Evolutionary conservation across 1,284 basidiomycete genomes (phyloP).

Genomic region (Cryptococcus wingfieldii): DNA sequence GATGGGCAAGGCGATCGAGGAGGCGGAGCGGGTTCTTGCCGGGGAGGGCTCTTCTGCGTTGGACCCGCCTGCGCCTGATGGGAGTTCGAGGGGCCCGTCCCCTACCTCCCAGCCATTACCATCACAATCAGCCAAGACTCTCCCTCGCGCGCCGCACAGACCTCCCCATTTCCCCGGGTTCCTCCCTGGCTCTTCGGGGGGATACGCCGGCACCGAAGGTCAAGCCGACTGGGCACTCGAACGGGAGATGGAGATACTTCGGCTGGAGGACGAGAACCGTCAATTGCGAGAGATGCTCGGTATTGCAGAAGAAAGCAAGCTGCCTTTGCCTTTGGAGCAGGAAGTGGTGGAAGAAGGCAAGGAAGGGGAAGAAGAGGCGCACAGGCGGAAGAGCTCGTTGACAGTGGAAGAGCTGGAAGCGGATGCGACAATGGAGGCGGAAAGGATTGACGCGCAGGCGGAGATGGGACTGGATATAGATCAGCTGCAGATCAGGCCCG

Average conservation of each 20-base stretch:
- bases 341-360: constrained; percentile 8
- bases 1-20: constrained; percentile 4
- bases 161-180: constrained; percentile 32
- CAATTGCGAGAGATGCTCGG: constrained; percentile 66
- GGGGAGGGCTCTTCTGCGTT: not conserved
- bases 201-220: constrained; percentile 44
- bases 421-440: constrained; percentile 36
- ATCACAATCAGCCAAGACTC: constrained; percentile 2
- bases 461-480: not conserved
- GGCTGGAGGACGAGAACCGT: constrained; percentile 75
- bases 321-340: constrained; percentile 2
- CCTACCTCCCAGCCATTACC: constrained; percentile 2
- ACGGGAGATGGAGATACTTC: constrained; percentile 73
- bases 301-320: constrained; percentile 51
- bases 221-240: constrained; percentile 74
- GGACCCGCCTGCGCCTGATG: not conserved
- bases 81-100: not conserved
- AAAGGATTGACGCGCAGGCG: constrained; percentile 6
- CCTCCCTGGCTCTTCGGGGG: constrained; percentile 36
- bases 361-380: not conserved
- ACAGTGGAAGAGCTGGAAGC: constrained; percentile 40
- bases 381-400: constrained; percentile 29
- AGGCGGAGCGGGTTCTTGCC: not conserved
- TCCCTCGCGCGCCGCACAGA: constrained; percentile 18
- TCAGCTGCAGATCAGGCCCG: not conserved